Base-by-base conservation (phyloP, 176 grass and related monocot species). In the Chrysopogon serrulatus region DNA sequence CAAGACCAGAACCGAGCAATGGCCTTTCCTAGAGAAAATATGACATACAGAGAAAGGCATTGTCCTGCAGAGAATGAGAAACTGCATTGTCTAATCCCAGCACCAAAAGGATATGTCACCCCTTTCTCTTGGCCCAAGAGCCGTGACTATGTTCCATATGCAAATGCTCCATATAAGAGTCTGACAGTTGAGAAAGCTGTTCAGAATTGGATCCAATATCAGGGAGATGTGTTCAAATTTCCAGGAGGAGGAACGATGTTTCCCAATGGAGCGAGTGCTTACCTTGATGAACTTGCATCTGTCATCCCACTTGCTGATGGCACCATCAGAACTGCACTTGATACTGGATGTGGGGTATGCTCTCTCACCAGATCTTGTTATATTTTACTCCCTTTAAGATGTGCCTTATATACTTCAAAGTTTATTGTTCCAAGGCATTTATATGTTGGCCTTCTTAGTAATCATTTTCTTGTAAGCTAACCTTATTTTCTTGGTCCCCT, bases 321-420 rank as follows among this genome's bases (percentile, higher is more conserved):
- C 44, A 93, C 77, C 42, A 78, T 93, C 79, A 90, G 94, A 86
- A 93, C 91, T 80, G 94, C 91, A 82, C 91, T 96, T 91, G 91
- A 96, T 79, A 96, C 86, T 87, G 90, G 90, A 79, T 96, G 90
- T 19, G 94, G 94, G 90, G 94, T 96, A 96, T 85, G 90, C 51
- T 74, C 30, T 56, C 24, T 53, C 54, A 76, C 64, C 33, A 71
- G 26, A 47, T 44, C 27, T 43, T 85, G 47, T 36, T 61, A 66
- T 43, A 79, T 68, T 86, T 88, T 82, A 5, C 59, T 84, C 35
- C 26, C 69, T 80, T 80, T 76, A 84, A 60, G 19, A 79, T 67
- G 37, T 34, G 6, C 39, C 26, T 63, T 16, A 4, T 65, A 41
- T 60, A 48, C 44, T 65, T 86, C n/a, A 83, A 83, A 86, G 54